Base-by-base conservation (phyloP, 225 moss, liverwort and hornwort genomes). In the Marchantia polymorpha region DNA sequence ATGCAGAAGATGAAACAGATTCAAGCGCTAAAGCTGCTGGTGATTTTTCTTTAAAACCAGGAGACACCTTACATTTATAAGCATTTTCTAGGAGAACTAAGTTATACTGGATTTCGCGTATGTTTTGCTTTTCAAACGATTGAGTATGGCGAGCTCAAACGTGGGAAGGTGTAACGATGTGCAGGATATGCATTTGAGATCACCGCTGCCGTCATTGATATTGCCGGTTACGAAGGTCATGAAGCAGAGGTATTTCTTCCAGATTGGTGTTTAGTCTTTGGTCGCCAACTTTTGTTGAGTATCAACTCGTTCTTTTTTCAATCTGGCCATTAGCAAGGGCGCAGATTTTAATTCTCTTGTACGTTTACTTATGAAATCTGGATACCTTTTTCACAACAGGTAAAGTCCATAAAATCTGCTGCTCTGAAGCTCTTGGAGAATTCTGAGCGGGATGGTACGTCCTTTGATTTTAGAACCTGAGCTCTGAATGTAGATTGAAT, bases 11-110 rank as follows among this genome's bases (percentile, higher is more conserved):
- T 72, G 74, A 83, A 20, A 46, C 72, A 50, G 85, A 83, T 27
- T 76, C 81, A 15, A 85, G 85, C 69, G 85, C 85, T 3, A 83
- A 82, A 29, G 88, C 88, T 79, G 83, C 88, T 10, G 87, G 86
- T 87, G 61, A 77, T 54, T 73, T 71, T 27, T 3, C 20, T 20
- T 47, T n/a, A 46, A 51, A 50, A 22, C 71, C 17, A 8, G 29
- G 69, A 47, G 31, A 14, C 48, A 48, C 47, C 19, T 0, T 14
- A 69, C 69, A 46, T 10, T 17, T 48, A 66, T 6, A 15, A 69
- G 49, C n/a, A 71, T 10, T 22, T 10, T 50, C 11, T 71, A 0
- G 25, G 51, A 26, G 9, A 69, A 5, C 2, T 3, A 69, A 29
- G 26, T 27, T 9, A 14, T 65, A 9, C 10, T 65, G 27, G 26